Evolutionary conservation across 1,139 yeast species (phyloP).

Genomic region (Hyphopichia burtonii): DNA sequence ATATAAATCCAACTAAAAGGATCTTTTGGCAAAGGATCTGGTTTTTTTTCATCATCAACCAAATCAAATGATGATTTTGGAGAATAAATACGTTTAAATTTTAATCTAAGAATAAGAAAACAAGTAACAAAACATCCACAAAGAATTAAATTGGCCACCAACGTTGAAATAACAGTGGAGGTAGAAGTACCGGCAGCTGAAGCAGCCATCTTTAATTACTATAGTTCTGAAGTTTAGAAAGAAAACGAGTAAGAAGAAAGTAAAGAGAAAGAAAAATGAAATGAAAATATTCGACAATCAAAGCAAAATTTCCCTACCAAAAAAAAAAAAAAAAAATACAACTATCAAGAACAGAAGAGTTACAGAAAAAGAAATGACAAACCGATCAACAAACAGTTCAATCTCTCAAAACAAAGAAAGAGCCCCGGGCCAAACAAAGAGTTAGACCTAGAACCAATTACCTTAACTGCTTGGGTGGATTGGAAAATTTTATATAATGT

Average conservation of each 20-base stretch:
- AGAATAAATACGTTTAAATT: slow-evolving; percentile 61
- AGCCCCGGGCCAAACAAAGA: too few species aligned
- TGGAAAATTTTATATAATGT: too few species aligned
- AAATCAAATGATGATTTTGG: slow-evolving; percentile 62
- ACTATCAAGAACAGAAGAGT: neutral
- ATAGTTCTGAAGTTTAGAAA: neutral
- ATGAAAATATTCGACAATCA: neutral
- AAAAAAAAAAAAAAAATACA: neutral
- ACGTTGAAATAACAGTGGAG: slow-evolving; percentile 61
- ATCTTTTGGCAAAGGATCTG: slow-evolving; percentile 62
- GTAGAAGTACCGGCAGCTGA: slow-evolving; percentile 48
- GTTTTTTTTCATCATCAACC: slow-evolving; percentile 59
- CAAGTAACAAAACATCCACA: slow-evolving; percentile 53
- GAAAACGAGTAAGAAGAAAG: neutral
- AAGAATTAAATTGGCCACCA: slow-evolving; percentile 54
- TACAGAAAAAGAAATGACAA: neutral
- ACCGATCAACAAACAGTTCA: neutral
- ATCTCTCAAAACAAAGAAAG: too few species aligned
- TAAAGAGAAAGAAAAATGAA: neutral
- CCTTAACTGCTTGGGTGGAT: too few species aligned
- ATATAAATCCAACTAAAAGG: slow-evolving; percentile 62
- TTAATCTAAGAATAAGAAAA: slow-evolving; percentile 55
- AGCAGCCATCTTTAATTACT: slow-evolving; percentile 11
- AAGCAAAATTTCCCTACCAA: neutral
- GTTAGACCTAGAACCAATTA: too few species aligned